A percentile compares a stretch with the other conserved stretches of the same genome.
Evolutionary conservation across 164 flowering plant species (phyloP).

Genomic region (Magnolia sinica): DNA sequence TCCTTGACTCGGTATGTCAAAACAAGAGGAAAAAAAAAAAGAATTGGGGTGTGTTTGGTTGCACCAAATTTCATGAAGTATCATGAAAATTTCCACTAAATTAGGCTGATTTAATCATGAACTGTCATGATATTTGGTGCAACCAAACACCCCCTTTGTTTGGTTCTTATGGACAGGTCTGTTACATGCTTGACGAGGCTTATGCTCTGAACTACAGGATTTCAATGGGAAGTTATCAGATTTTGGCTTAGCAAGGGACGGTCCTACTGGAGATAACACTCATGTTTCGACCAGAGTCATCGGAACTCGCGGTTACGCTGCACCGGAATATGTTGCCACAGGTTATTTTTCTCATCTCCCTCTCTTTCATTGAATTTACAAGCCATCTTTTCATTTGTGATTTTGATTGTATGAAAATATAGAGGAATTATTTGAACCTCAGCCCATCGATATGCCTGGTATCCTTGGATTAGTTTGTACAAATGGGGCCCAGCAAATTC

Average conservation of each 20-base stretch:
- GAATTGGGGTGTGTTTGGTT: background rate
- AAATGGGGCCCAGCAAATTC: no score
- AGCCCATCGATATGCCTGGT: no score
- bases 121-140: background rate
- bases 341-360: slow-evolving; percentile 33
- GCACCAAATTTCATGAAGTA: background rate
- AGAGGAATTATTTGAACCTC: no score
- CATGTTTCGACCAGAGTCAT: slow-evolving; percentile 84
- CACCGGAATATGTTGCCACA: slow-evolving; percentile 88
- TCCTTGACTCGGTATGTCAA: slow-evolving; percentile 65
- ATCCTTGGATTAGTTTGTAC: no score
- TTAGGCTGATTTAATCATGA: background rate
- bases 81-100: no score
- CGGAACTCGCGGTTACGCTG: slow-evolving; percentile 93
- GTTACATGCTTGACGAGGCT: background rate
- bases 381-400: background rate
- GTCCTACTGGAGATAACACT: slow-evolving; percentile 85
- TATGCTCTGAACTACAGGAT: slow-evolving; percentile 36
- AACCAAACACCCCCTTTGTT: background rate
- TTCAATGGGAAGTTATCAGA: slow-evolving; percentile 82
- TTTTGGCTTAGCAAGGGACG: slow-evolving; percentile 92
- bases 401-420: background rate
- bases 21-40: background rate
- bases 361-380: background rate
- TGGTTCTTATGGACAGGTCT: no score